Base-by-base conservation (phyloP, 2,329 filamentous ascomycete species). In the Aspergillus sclerotialis region DNA sequence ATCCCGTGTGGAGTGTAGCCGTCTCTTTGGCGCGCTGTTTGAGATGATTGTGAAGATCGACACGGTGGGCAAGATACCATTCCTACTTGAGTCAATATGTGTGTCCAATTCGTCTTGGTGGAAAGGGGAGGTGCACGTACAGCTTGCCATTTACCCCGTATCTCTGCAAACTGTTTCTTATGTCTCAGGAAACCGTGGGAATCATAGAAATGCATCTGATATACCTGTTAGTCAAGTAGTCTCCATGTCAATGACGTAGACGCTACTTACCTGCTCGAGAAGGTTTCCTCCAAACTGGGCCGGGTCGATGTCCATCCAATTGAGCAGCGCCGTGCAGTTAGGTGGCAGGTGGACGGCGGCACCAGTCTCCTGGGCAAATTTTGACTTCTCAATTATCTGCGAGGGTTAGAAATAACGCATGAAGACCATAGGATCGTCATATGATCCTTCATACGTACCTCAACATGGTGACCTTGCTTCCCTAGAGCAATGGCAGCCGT, bases 51-150 rank as follows among this genome's bases (percentile, higher is more conserved):
- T 80, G 75, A n/a, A 79, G 59, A 34, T 63, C 55, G 4, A 73
- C 64, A 2, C 75, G 68, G 40, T 79, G 75, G 4, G 65, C 67
- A 3, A 78, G 59, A 3, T 67, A 62, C 74, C 74, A 73, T n/a
- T n/a, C n/a, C n/a, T n/a, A n/a, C n/a, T n/a, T n/a, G n/a, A n/a
- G n/a, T n/a, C n/a, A n/a, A n/a, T n/a, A n/a, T n/a, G n/a, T n/a
- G n/a, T n/a, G n/a, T n/a, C n/a, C n/a, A n/a, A n/a, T 39, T 10
- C 41, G 19, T 3, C 9, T 7, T 3, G 5, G 8, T 15, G 3
- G 4, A 11, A 11, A 8, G 16, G 21, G 5, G 14, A 7, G 6
- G 8, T 10, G 7, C 3, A 27, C 40, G 10, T 37, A 53, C 50
- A 29, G 47, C 50, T 21, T 53, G 51, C 47, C 50, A 52, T 10